phyloP scores from a whole-genome alignment of 2,329 filamentous ascomycete genomes.

The Trichoderma cornu-damae region DNA sequence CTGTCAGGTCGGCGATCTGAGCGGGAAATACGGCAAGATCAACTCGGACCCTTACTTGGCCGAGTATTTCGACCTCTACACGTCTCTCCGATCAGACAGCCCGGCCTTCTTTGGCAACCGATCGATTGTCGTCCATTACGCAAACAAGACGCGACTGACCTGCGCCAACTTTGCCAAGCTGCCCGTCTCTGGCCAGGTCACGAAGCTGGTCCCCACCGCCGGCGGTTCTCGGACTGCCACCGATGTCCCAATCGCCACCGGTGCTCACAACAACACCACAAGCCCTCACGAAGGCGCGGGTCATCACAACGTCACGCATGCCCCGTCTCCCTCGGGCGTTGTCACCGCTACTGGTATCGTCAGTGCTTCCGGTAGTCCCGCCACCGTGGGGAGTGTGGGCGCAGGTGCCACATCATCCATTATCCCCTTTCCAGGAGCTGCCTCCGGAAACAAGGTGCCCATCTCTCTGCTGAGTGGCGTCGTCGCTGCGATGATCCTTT shows the following conservation, averaged over 20 bases:
- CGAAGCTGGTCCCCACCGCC: not conserved
- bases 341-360: not conserved
- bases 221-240: not conserved
- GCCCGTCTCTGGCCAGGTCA: not conserved
- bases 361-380: not conserved
- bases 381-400: not conserved
- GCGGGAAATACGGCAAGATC: conserved; percentile 66
- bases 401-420: conserved; percentile 4
- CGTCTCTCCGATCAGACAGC: conserved; percentile 47
- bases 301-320: not conserved
- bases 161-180: conserved; percentile 55
- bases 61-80: conserved; percentile 52
- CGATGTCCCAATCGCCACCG: not conserved
- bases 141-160: conserved; percentile 58
- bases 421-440: conserved; percentile 12
- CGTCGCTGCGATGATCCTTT: conserved; percentile 6
- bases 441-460: not conserved
- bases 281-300: not conserved
- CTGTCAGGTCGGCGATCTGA: conserved; percentile 72
- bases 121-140: conserved; percentile 59
- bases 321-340: not conserved
- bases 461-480: conserved; percentile 10
- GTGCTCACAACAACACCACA: not conserved
- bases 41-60: conserved; percentile 44
- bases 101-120: conserved; percentile 60